Evolutionary conservation across 192 early-diverging fungal genomes (phyloP).

Genomic region (Mortierella hygrophila): DNA sequence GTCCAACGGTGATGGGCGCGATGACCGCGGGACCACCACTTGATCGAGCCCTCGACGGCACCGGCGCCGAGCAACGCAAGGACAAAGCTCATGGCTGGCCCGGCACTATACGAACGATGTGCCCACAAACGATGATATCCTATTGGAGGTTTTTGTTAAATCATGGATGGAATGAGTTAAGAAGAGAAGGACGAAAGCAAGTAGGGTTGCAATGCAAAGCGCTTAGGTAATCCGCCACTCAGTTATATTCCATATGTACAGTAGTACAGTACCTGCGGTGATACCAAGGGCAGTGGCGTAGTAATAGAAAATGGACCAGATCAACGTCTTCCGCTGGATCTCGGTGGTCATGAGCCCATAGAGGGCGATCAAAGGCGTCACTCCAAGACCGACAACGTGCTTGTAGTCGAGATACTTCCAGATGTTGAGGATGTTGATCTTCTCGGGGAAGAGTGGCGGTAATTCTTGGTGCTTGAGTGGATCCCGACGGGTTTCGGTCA

Average conservation of each 20-base stretch:
- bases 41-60: conserved; percentile 85
- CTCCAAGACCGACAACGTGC: conserved; percentile 69
- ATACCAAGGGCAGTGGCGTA: conserved; percentile 87
- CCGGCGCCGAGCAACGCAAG: conserved; percentile 76
- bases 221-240: background rate
- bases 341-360: conserved; percentile 84
- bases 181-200: background rate
- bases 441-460: conserved; percentile 55
- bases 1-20: conserved; percentile 92
- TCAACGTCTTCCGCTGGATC: conserved; percentile 74
- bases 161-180: background rate
- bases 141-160: conserved; percentile 16
- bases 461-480: conserved; percentile 43
- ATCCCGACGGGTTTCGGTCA: conserved; percentile 46
- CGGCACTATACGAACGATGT: conserved; percentile 82
- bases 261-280: conserved; percentile 76
- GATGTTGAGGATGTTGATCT: conserved; percentile 63
- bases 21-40: conserved; percentile 92
- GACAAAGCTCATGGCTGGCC: conserved; percentile 69
- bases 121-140: conserved; percentile 89
- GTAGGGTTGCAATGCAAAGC: background rate
- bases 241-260: background rate
- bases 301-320: conserved; percentile 81
- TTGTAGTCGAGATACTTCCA: conserved; percentile 78
- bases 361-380: conserved; percentile 83